Evolutionary conservation across 306 rosid genomes (phyloP).

Genomic region (Ceratonia siliqua): DNA sequence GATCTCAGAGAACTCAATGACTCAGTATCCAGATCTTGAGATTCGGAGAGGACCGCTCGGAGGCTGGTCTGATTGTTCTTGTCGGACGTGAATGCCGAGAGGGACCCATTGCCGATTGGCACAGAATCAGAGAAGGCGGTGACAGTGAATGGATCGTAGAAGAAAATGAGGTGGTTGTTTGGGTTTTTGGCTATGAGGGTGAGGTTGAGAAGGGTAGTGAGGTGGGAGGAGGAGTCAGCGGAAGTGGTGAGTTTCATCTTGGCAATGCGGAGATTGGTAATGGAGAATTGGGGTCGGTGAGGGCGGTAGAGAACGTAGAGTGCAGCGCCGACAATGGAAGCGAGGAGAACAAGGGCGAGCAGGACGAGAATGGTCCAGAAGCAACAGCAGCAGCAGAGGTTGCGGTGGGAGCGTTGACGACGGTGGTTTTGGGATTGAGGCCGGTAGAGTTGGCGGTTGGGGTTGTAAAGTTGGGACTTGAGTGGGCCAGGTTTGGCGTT

Average conservation of each 20-base stretch:
- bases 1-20: constrained; percentile 68
- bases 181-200: constrained; percentile 78
- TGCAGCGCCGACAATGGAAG: constrained; percentile 72
- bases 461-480: constrained; percentile 56
- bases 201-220: constrained; percentile 68
- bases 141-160: constrained; percentile 63
- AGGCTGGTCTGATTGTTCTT: constrained; percentile 74
- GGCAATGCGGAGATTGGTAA: constrained; percentile 78
- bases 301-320: constrained; percentile 88
- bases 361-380: constrained; percentile 79
- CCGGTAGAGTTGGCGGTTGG: constrained; percentile 69
- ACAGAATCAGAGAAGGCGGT: constrained; percentile 47
- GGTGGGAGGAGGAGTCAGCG: constrained; percentile 73
- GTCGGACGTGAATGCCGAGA: constrained; percentile 59
- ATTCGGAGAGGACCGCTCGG: constrained; percentile 46
- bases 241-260: constrained; percentile 72
- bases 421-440: constrained; percentile 67
- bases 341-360: constrained; percentile 58
- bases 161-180: constrained; percentile 75
- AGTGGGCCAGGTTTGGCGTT: constrained; percentile 42
- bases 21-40: constrained; percentile 71
- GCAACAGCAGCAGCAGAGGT: constrained; percentile 87
- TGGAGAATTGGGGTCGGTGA: constrained; percentile 82
- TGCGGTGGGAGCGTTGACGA: constrained; percentile 63
- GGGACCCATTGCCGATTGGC: constrained; percentile 67